phyloP scores from a whole-genome alignment of 768 basidiomycete genomes.

The Leccinum boreale region DNA sequence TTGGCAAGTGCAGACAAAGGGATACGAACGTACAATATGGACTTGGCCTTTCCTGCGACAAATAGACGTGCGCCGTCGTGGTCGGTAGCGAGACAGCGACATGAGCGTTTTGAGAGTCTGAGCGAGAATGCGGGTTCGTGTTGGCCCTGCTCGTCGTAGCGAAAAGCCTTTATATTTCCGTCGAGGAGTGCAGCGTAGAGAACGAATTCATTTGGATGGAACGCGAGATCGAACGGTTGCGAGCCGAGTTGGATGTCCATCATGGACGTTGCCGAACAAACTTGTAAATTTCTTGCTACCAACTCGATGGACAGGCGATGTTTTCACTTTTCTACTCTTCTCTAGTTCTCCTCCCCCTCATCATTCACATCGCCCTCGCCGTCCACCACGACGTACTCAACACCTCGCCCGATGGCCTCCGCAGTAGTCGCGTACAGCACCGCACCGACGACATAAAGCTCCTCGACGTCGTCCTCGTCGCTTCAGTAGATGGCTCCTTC shows the following conservation, averaged over 20 bases:
- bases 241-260: conserved; percentile 67
- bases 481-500: conserved; percentile 91
- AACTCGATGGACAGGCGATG: conserved; percentile 35
- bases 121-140: conserved; percentile 52
- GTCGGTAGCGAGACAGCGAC: conserved; percentile 67
- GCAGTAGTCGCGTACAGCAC: conserved; percentile 13
- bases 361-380: conserved; percentile 31
- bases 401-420: conserved; percentile 21
- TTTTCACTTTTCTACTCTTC: conserved; percentile 26
- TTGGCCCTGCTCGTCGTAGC: conserved; percentile 70
- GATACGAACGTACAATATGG: conserved; percentile 60
- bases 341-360: conserved; percentile 25
- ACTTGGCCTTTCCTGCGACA: conserved; percentile 78
- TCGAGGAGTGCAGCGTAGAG: conserved; percentile 79
- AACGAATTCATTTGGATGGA: conserved; percentile 71
- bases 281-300: background rate
- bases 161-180: conserved; percentile 78
- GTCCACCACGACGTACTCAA: conserved; percentile 29
- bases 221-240: conserved; percentile 87
- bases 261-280: conserved; percentile 25
- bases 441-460: conserved; percentile 48
- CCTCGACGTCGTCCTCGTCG: conserved; percentile 81
- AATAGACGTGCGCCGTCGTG: conserved; percentile 68
- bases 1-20: background rate
- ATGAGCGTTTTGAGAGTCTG: conserved; percentile 79